phyloP scores from a whole-genome alignment of 2,329 filamentous ascomycete species.

The Fusarium kyushuense region DNA sequence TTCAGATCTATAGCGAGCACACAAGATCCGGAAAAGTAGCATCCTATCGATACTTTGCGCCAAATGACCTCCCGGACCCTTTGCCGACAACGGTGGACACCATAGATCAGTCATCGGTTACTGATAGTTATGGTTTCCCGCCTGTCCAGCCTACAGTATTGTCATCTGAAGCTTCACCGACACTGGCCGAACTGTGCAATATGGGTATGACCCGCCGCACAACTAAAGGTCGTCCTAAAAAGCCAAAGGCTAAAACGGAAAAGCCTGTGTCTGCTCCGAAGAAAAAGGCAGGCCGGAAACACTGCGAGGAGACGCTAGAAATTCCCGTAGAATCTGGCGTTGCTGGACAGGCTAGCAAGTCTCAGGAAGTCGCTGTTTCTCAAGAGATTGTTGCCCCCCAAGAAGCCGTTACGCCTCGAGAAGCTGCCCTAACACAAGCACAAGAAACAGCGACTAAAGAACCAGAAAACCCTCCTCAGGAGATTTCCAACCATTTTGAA shows the following conservation, averaged over 20 bases:
- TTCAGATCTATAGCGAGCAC: constrained; percentile 54
- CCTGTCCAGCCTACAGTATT: constrained; percentile 8
- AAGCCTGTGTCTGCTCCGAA: constrained; percentile 12
- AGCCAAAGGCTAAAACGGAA: constrained; percentile 25
- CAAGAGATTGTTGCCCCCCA: neutral
- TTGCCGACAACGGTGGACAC: neutral
- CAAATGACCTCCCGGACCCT: constrained; percentile 1
- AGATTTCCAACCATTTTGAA: neutral
- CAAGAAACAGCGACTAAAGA: constrained; percentile 3
- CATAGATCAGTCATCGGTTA: neutral
- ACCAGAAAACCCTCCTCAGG: neutral
- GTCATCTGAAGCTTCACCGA: constrained; percentile 20
- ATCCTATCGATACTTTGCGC: constrained; percentile 51
- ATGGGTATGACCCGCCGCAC: constrained; percentile 42
- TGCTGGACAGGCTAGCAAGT: neutral
- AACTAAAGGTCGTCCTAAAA: constrained; percentile 46
- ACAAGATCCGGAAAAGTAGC: constrained; percentile 54
- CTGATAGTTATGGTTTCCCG: constrained; percentile 39
- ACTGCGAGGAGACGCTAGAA: neutral
- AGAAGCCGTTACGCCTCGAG: neutral
- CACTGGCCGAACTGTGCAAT: constrained; percentile 47
- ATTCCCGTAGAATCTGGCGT: neutral
- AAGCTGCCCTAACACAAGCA: neutral
- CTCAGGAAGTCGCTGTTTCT: neutral
- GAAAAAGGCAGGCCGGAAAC: constrained; percentile 17